phyloP scores from a whole-genome alignment of 306 rosid genomes.

The Citrullus colocynthis region DNA sequence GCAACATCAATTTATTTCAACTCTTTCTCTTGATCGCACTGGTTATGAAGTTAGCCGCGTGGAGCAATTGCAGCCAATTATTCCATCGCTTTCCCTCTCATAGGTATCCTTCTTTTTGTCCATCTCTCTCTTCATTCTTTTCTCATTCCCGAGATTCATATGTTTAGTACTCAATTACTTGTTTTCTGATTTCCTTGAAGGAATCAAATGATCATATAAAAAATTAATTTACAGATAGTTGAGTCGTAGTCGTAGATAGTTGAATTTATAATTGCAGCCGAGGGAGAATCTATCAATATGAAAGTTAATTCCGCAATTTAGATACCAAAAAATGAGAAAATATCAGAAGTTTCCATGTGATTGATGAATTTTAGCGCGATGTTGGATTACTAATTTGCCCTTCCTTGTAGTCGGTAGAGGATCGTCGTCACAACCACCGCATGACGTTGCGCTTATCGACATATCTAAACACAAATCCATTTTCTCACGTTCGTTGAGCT shows the following conservation, averaged over 20 bases:
- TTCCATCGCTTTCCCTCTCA: background rate
- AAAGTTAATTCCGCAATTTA: background rate
- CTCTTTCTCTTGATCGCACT: background rate
- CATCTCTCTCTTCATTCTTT: background rate
- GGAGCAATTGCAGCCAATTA: background rate
- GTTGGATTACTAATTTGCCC: constrained; percentile 8
- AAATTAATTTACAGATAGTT: background rate
- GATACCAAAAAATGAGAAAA: background rate
- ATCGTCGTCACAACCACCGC: constrained; percentile 9
- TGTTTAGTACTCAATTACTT: background rate
- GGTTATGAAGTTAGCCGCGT: background rate
- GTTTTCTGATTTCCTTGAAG: background rate
- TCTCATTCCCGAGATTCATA: background rate
- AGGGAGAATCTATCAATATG: background rate
- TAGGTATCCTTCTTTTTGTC: background rate
- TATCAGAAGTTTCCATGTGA: background rate
- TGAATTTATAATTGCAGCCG: background rate
- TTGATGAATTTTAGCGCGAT: background rate
- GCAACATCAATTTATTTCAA: background rate
- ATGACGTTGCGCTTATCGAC: constrained; percentile 1
- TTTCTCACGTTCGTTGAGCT: background rate
- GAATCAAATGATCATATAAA: background rate
- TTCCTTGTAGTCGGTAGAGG: background rate
- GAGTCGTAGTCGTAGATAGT: background rate
- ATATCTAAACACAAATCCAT: background rate